Evolutionary conservation across 331 rosid genomes (phyloP).

Genomic region (Malus hybrid): DNA sequence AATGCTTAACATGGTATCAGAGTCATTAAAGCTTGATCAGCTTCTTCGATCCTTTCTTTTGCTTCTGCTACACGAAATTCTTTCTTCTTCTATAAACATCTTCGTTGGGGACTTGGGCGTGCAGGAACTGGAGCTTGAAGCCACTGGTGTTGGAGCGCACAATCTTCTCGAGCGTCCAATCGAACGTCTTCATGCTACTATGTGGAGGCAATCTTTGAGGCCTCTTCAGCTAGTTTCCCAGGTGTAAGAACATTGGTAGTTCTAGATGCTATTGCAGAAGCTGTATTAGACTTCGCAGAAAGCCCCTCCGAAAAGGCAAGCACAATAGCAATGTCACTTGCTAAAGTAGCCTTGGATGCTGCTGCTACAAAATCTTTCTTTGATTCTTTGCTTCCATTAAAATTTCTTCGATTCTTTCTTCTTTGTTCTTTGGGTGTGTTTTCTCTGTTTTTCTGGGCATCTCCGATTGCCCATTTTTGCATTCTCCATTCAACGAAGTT

Average conservation of each 20-base stretch:
- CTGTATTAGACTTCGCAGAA: conserved; percentile 46
- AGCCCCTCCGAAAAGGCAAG: conserved; percentile 68
- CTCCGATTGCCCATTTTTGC: too few relatives aligned
- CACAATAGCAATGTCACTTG: conserved; percentile 57
- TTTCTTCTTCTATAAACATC: conserved; percentile 23
- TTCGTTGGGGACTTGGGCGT: conserved; percentile 84
- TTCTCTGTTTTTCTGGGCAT: too few relatives aligned
- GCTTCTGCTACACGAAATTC: too few relatives aligned
- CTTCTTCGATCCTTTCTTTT: too few relatives aligned
- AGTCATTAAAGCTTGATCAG: too few relatives aligned
- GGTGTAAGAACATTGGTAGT: conserved; percentile 97
- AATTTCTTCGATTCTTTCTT: too few relatives aligned
- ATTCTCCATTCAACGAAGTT: too few relatives aligned
- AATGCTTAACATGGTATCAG: too few relatives aligned
- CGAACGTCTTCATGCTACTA: conserved; percentile 85
- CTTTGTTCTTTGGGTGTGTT: too few relatives aligned
- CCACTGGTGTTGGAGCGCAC: conserved; percentile 51
- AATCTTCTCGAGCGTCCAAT: conserved; percentile 83
- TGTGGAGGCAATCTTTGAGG: conserved; percentile 69
- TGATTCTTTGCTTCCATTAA: too few relatives aligned
- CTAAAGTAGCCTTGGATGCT: conserved; percentile 70
- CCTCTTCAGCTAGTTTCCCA: conserved; percentile 87
- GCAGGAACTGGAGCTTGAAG: conserved; percentile 69
- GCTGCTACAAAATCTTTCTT: conserved; percentile 37
- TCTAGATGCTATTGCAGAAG: conserved; percentile 77